Evolutionary conservation across 2,329 filamentous ascomycete genomes (phyloP).

Genomic region (Diplodia sapinea): DNA sequence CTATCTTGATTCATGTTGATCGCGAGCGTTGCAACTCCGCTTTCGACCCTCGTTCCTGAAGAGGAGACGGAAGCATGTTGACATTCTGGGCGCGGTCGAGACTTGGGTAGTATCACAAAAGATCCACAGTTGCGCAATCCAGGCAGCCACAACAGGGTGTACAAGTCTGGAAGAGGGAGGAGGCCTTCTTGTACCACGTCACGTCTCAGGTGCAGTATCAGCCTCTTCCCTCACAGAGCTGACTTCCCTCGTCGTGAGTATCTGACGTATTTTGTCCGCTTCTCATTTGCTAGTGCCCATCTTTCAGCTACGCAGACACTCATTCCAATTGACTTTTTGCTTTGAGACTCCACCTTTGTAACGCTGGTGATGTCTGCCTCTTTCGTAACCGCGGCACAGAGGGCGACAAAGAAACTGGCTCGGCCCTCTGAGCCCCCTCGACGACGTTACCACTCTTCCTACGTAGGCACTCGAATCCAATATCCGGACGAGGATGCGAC

Average conservation of each 20-base stretch:
- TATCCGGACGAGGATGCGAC: too few species aligned
- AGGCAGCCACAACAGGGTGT: neutral
- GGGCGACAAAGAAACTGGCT: too few species aligned
- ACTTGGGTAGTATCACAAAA: neutral
- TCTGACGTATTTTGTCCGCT: neutral
- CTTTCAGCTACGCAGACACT: neutral
- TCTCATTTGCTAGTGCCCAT: neutral
- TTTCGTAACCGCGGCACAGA: neutral
- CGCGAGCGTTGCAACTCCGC: neutral
- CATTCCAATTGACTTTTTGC: neutral
- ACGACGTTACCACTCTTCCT: too few species aligned
- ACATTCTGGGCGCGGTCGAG: neutral
- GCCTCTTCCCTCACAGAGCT: neutral
- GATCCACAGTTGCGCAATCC: conserved; percentile 6
- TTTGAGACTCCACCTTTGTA: neutral
- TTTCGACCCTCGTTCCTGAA: neutral
- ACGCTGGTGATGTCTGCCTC: neutral
- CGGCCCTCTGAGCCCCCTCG: too few species aligned
- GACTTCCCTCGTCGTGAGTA: neutral
- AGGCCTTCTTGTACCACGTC: neutral
- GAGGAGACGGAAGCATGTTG: neutral
- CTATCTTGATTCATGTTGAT: neutral
- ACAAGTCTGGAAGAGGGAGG: neutral
- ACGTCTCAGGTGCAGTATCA: neutral
- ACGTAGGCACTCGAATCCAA: too few species aligned